Conservation (phyloP, 1,284 basidiomycete genomes). For the Abortiporus biennis region DNA sequence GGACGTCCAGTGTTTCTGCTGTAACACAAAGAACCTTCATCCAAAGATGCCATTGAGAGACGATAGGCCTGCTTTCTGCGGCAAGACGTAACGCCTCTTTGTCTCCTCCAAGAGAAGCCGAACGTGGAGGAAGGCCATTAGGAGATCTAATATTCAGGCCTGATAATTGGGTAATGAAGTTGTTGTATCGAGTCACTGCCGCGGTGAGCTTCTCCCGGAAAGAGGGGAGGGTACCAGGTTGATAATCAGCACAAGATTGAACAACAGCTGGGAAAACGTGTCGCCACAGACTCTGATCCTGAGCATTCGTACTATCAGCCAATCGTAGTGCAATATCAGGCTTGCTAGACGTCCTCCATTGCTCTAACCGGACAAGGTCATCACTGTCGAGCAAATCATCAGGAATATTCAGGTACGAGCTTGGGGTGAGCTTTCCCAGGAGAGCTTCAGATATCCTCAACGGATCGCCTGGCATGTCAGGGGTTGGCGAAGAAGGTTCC, state of each 20-base stretch:
- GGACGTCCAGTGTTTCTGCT: slow-evolving; percentile 61
- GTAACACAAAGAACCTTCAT: slow-evolving; percentile 80
- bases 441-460: slow-evolving; percentile 45
- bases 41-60: slow-evolving; percentile 89
- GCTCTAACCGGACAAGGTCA: slow-evolving; percentile 52
- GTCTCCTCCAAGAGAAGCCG: slow-evolving; percentile 29
- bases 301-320: slow-evolving; percentile 57
- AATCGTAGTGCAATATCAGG: slow-evolving; percentile 53
- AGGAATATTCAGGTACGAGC: slow-evolving; percentile 50
- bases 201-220: slow-evolving; percentile 64
- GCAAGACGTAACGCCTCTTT: slow-evolving; percentile 47
- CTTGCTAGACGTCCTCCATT: slow-evolving; percentile 53
- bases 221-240: slow-evolving; percentile 35
- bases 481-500: slow-evolving; percentile 23
- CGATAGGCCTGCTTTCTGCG: slow-evolving; percentile 56
- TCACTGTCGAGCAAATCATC: slow-evolving; percentile 59
- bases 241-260: slow-evolving; percentile 43
- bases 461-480: slow-evolving; percentile 19
- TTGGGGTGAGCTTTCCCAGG: slow-evolving; percentile 30
- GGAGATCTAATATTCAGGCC: slow-evolving; percentile 52
- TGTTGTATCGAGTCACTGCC: slow-evolving; percentile 61
- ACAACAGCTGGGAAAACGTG: slow-evolving; percentile 63
- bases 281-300: slow-evolving; percentile 67
- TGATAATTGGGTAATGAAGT: slow-evolving; percentile 59
- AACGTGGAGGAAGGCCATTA: slow-evolving; percentile 35